Evolutionary conservation across 805 yeast species (phyloP).

Genomic region (Kazachstania kunashirensis): DNA sequence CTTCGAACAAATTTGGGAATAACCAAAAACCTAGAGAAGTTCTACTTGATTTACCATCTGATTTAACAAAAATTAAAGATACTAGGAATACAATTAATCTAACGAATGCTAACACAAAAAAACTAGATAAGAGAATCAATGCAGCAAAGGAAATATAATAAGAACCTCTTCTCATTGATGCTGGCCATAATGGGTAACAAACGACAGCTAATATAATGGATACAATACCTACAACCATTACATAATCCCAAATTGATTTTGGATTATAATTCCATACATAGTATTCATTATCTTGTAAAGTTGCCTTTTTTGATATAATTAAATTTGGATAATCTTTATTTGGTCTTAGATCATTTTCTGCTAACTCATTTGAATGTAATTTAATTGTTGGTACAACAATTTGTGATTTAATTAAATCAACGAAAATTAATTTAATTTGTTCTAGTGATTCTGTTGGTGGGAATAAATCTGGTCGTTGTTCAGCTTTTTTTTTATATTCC

Average conservation of each 20-base stretch:
- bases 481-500: conserved; percentile 50
- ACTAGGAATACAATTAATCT: conserved; percentile 59
- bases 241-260: conserved; percentile 40
- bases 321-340: conserved; percentile 57
- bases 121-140: conserved; percentile 61
- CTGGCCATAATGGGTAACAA: conserved; percentile 93
- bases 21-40: conserved; percentile 66
- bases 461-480: conserved; percentile 37
- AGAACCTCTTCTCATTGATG: conserved; percentile 76
- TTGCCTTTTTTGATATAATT: conserved; percentile 46
- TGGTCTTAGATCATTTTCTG: conserved; percentile 51
- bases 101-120: conserved; percentile 70
- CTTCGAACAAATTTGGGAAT: conserved; percentile 92
- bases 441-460: conserved; percentile 34
- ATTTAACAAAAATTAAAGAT: conserved; percentile 18
- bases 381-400: conserved; percentile 69
- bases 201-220: conserved; percentile 59
- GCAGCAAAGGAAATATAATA: conserved; percentile 80
- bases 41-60: conserved; percentile 33
- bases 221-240: conserved; percentile 34
- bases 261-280: conserved; percentile 77
- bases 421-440: conserved; percentile 38
- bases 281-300: conserved; percentile 55
- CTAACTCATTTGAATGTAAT: conserved; percentile 57
- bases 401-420: conserved; percentile 60